These are phyloP conservation scores for Chlorella sorokiniana DNA, from an alignment of 139 green algal species.

Conservation along the genomic window DNA sequence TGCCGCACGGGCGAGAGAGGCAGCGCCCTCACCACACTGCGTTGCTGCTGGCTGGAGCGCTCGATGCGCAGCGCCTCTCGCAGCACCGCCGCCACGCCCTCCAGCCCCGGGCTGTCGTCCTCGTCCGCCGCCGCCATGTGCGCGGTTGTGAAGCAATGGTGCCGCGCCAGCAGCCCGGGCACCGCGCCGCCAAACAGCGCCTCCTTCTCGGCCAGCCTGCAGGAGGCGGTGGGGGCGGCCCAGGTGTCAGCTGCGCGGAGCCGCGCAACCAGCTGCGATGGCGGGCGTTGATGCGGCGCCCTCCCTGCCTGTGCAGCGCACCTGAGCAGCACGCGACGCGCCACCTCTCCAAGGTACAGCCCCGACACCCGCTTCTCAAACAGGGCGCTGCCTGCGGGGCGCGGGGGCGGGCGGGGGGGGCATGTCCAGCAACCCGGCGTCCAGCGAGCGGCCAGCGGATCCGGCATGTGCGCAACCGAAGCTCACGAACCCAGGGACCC, in stretches of 20 bases:
- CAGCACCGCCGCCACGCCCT: constrained; percentile 25
- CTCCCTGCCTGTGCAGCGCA: no score
- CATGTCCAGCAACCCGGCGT: neutral
- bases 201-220: constrained; percentile 47
- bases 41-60: constrained; percentile 8
- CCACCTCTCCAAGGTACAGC: constrained; percentile 90
- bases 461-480: no score
- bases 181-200: constrained; percentile 54
- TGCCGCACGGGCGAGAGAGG: no score
- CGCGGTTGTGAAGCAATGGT: constrained; percentile 42
- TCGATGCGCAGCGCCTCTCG: constrained; percentile 14
- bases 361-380: constrained; percentile 93
- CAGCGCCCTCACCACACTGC: neutral
- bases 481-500: neutral
- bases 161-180: constrained; percentile 21
- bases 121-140: constrained; percentile 56
- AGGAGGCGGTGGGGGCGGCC: neutral
- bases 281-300: no score
- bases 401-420: neutral
- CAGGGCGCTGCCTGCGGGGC: constrained; percentile 57
- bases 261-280: no score
- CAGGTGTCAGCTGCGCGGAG: no score
- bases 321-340: constrained; percentile 72
- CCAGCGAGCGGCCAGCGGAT: neutral
- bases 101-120: constrained; percentile 46